Conservation (phyloP, 192 early-diverging fungal species). For the Piromyces sp. region DNA sequence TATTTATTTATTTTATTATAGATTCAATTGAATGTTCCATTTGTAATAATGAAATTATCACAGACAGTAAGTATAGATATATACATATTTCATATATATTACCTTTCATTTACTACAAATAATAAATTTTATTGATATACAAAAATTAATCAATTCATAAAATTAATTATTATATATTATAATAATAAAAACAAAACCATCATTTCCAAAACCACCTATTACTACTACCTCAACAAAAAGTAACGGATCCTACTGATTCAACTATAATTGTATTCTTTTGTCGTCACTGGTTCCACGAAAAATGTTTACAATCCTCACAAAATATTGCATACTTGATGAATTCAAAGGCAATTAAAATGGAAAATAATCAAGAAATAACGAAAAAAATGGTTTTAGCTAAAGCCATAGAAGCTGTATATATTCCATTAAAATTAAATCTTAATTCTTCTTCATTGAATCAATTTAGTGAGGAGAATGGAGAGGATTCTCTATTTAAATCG, state of each 20-base stretch:
- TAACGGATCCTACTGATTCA: neutral
- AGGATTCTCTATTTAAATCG: neutral
- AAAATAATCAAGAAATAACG: neutral
- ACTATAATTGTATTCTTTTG: conserved; percentile 72
- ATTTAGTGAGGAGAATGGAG: neutral
- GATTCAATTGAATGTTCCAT: conserved; percentile 11
- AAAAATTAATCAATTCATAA: conserved; percentile 7
- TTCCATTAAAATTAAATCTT: neutral
- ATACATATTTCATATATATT: too few species aligned
- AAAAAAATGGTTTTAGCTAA: neutral
- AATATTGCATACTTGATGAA: neutral
- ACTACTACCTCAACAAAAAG: too few species aligned
- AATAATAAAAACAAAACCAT: too few species aligned
- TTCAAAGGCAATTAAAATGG: neutral
- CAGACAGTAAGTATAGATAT: neutral
- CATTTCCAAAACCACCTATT: too few species aligned
- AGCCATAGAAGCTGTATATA: neutral
- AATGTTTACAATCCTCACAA: conserved; percentile 34
- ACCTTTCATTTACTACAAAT: too few species aligned
- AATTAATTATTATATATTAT: too few species aligned
- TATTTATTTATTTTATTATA: too few species aligned
- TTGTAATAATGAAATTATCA: conserved; percentile 1
- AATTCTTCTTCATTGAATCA: neutral
- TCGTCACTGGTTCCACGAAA: conserved; percentile 69
- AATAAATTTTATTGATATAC: conserved; percentile 5